These are phyloP conservation scores for Phytophthora pini DNA, from an alignment of 352 stramenopile species.

Conservation along the genomic window DNA sequence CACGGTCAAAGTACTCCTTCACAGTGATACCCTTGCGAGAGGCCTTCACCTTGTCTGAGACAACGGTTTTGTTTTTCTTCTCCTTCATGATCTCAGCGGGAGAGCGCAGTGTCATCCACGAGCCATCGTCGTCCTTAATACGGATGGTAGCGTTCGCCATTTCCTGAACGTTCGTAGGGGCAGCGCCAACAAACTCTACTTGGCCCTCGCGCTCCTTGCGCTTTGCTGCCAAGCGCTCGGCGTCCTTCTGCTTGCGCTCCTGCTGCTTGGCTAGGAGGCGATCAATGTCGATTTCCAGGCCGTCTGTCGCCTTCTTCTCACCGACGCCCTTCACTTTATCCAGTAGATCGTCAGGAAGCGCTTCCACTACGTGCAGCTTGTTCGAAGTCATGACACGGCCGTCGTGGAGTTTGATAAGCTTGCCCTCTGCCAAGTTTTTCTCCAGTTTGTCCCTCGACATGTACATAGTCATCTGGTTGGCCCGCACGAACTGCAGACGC, in stretches of 20 bases:
- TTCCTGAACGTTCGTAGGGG: conserved; percentile 68
- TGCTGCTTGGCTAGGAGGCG: conserved; percentile 74
- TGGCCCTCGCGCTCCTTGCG: conserved; percentile 49
- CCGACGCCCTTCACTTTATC: conserved; percentile 56
- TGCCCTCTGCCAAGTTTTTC: conserved; percentile 79
- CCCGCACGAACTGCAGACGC: conserved; percentile 83
- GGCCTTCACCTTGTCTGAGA: conserved; percentile 75
- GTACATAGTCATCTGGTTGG: conserved; percentile 88
- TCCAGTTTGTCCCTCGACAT: conserved; percentile 84
- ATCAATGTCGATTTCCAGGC: conserved; percentile 79
- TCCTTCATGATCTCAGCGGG: conserved; percentile 84
- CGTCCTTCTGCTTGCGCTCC: conserved; percentile 64
- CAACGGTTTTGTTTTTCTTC: conserved; percentile 68
- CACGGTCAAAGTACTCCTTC: conserved; percentile 89
- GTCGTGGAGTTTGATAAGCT: conserved; percentile 72
- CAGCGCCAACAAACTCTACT: conserved; percentile 72
- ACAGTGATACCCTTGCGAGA: conserved; percentile 81
- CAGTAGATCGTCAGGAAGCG: conserved; percentile 77
- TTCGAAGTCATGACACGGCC: conserved; percentile 88
- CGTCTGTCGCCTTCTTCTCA: conserved; percentile 35
- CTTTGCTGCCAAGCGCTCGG: conserved; percentile 52
- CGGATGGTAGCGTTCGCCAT: conserved; percentile 80
- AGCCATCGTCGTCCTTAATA: conserved; percentile 84
- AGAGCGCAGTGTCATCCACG: conserved; percentile 83
- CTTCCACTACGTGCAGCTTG: conserved; percentile 85